Evolutionary conservation across 148 eudicot genomes (phyloP).

Genomic region (Beta vulgaris): DNA sequence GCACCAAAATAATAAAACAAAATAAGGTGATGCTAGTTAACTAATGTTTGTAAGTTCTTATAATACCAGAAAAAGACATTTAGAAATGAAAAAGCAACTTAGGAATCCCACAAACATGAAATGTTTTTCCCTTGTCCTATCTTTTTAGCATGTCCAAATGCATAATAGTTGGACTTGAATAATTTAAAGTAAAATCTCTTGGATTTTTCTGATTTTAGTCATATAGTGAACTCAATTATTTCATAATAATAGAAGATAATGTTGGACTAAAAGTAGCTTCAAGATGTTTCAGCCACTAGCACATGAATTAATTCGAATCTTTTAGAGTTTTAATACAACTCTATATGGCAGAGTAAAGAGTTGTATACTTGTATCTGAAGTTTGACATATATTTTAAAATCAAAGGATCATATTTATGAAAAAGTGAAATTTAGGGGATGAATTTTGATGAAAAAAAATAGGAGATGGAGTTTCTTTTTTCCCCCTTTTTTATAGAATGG

Average conservation of each 20-base stretch:
- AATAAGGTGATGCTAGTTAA: not conserved
- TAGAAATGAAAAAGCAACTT: not conserved
- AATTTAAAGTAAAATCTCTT: not conserved
- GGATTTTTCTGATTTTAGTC: conserved; percentile 11
- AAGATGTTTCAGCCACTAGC: not conserved
- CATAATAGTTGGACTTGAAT: not conserved
- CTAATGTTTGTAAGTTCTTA: not conserved
- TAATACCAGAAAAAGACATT: conserved; percentile 2
- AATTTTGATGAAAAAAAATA: too few species aligned
- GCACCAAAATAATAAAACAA: too few species aligned
- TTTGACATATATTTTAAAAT: too few species aligned
- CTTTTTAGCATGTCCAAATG: not conserved
- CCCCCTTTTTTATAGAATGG: too few species aligned
- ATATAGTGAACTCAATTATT: not conserved
- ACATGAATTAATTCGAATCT: not conserved
- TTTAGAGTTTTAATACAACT: too few species aligned
- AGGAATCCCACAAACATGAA: conserved; percentile 19
- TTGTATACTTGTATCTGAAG: too few species aligned
- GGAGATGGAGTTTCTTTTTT: too few species aligned
- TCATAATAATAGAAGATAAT: not conserved
- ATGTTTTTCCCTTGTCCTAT: conserved; percentile 16
- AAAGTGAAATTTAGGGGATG: too few species aligned
- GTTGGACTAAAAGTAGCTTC: not conserved
- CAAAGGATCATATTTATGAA: too few species aligned
- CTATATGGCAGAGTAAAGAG: too few species aligned